Base-by-base conservation (phyloP, 2,329 filamentous ascomycete species). In the Davidsoniella neocaledoniae region DNA sequence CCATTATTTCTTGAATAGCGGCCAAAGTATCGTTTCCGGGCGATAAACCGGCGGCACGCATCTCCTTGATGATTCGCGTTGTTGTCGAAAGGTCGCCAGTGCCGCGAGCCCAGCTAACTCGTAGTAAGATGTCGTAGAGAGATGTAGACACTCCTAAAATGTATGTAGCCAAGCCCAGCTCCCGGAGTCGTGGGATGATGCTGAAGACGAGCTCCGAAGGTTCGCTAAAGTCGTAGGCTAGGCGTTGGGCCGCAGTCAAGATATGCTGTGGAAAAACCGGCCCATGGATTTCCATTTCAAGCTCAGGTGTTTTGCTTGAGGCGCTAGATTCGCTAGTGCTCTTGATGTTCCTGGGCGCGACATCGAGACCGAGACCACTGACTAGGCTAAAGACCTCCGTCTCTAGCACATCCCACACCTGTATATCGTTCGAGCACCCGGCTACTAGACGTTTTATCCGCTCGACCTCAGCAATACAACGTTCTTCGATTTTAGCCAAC, bases 141-240 rank as follows among this genome's bases (percentile, higher is more conserved):
- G 72, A 66, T 0, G 81, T 82, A 16, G 78, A 79, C 5, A 76
- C 79, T 44, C 82, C 83, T 0, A 90, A 71, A 5, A 85, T 77
- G 58, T 81, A 85, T 0, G 81, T 81, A 1, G 76, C 73, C 1
- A 82, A 70, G 1, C 83, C 83, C 0, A 85, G 68, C 42, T 72
- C 68, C 59, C 83, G 83, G 57, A 87, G 66, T 6, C 74, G 72
- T 0, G 83, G 81, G 0, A 88, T 67, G 23, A 87, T 63, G 42
- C 70, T 69, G 42, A 83, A 69, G 0, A 70, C 68, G 0, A 83
- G 67, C 0, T 71, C 67, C 1, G 82, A 86, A 0, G 74, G 65
- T 9, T 67, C 70, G 8, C 58, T 54, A 52, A 84, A 87, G 1
- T 68, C 65, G 2, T 64, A 66, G 56, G 78, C 72, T 3, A 86